Percentiles rank a stretch among this genome's conserved stretches.
Conservation (phyloP, 2,329 filamentous ascomycete genomes). For the Botrytis sinoallii region DNA sequence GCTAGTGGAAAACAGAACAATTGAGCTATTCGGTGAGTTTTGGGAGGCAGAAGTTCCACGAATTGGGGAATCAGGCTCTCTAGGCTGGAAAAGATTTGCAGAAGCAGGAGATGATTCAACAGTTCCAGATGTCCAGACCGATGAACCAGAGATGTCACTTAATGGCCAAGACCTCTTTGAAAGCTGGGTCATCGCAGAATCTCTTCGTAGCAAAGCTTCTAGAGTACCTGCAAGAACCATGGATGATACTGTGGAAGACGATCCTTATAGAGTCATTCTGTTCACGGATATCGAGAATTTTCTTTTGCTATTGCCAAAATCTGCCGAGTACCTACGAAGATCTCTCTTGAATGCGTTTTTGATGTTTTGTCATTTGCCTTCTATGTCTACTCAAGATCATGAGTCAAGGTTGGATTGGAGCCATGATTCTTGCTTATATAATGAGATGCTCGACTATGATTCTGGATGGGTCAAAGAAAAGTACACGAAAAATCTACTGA, state of each 20-base stretch:
- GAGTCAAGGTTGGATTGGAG: slow-evolving; percentile 39
- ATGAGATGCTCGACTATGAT: slow-evolving; percentile 39
- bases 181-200: slow-evolving; percentile 53
- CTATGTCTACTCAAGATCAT: slow-evolving; percentile 37
- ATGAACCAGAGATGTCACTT: slow-evolving; percentile 25
- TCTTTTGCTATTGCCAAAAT: slow-evolving; percentile 51
- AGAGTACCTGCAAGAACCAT: slow-evolving; percentile 66
- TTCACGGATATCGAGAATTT: slow-evolving; percentile 70
- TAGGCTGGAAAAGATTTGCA: slow-evolving; percentile 64
- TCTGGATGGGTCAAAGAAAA: slow-evolving; percentile 22
- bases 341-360: slow-evolving; percentile 68
- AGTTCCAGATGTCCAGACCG: slow-evolving; percentile 25
- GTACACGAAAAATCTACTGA: background rate
- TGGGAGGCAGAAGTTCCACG: slow-evolving; percentile 84
- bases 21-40: slow-evolving; percentile 61
- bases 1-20: slow-evolving; percentile 22
- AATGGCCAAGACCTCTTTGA: slow-evolving; percentile 37
- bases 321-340: slow-evolving; percentile 40
- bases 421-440: slow-evolving; percentile 53
- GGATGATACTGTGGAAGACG: slow-evolving; percentile 73
- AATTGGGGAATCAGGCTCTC: slow-evolving; percentile 69
- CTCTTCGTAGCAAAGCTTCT: slow-evolving; percentile 46
- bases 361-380: slow-evolving; percentile 63
- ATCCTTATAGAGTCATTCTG: slow-evolving; percentile 79
- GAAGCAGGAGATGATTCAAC: slow-evolving; percentile 31